Base-by-base conservation (phyloP, 75 land plant species). In the Isoetes taiwanensis region DNA sequence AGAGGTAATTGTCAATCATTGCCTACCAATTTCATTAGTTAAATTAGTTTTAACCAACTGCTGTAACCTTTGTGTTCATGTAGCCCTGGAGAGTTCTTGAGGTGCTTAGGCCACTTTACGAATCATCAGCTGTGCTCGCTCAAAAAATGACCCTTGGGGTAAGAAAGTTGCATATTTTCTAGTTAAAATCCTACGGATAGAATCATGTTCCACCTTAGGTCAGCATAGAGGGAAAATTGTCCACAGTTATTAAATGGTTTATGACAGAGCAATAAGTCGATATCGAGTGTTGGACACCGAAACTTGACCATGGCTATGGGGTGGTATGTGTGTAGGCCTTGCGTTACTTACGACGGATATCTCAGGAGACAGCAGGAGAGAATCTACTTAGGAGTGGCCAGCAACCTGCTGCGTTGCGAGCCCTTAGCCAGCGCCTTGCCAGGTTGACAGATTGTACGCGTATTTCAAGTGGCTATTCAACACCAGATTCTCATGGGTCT, bases 11-110 rank as follows among this genome's bases (percentile, higher is more conserved):
- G n/a, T n/a, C n/a, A n/a, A n/a, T n/a, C n/a, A n/a, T n/a, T n/a
- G n/a, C n/a, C 6, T 19, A 19, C 16, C 16, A 6, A 6, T 6
- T 46, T 6, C 6, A 46, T 19, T 46, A n/a, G 50, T n/a, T n/a
- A n/a, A n/a, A n/a, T n/a, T n/a, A 30, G 3, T 11, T 12, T 43
- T 48, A 0, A n/a, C 6, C 28, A 4, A 21, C 24, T 29, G 0
- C 58, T 24, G 33, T 63, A 27, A 33, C 21, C 12, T 27, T 8
- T 34, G 80, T 77, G 75, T 19, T 54, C 79, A 34, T 38, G 46
- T 63, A 88, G 95, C 77, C 95, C 32, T 88, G 85, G 95, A 88
- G 82, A 43, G 90, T 88, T n/a, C 90, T 84, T 38, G 95, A 88
- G 54, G 95, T 88, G n/a, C 46, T 88, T 26, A 80, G 95, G 17